Conservation (phyloP, 768 basidiomycete species). For the Phylloporus scabripes region DNA sequence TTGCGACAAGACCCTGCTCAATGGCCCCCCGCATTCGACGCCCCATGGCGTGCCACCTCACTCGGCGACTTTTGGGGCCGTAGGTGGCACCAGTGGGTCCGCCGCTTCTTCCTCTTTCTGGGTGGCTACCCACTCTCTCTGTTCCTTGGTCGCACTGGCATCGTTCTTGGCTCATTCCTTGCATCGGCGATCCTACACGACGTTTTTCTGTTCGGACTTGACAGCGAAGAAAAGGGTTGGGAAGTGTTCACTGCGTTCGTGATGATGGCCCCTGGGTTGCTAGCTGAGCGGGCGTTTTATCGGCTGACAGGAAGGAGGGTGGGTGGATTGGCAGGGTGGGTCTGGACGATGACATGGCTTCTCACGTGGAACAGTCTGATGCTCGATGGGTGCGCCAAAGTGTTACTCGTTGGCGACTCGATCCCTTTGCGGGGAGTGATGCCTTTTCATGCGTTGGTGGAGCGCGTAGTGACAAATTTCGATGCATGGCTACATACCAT, state of each 20-base stretch:
- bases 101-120: conserved; percentile 27
- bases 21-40: conserved; percentile 32
- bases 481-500: conserved; percentile 11
- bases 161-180: conserved; percentile 51
- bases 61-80: conserved; percentile 34
- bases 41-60: conserved; percentile 35
- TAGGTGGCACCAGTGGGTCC: conserved; percentile 38
- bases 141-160: conserved; percentile 44
- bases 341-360: conserved; percentile 33
- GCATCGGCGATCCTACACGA: conserved; percentile 55
- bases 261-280: conserved; percentile 46
- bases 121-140: conserved; percentile 29
- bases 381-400: conserved; percentile 17
- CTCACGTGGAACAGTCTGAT: conserved; percentile 21
- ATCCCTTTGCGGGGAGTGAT: conserved; percentile 1
- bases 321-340: conserved; percentile 28
- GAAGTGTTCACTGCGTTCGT: conserved; percentile 46
- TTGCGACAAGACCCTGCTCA: conserved; percentile 25
- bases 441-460: conserved; percentile 6
- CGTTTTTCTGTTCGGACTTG: conserved; percentile 46
- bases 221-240: conserved; percentile 38
- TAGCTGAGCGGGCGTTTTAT: conserved; percentile 37
- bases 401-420: conserved; percentile 9
- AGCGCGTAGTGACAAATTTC: conserved; percentile 6
- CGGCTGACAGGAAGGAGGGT: conserved; percentile 25